Evolutionary conservation across 1,284 basidiomycete species (phyloP).

Genomic region (Ceratobasidium sp.): DNA sequence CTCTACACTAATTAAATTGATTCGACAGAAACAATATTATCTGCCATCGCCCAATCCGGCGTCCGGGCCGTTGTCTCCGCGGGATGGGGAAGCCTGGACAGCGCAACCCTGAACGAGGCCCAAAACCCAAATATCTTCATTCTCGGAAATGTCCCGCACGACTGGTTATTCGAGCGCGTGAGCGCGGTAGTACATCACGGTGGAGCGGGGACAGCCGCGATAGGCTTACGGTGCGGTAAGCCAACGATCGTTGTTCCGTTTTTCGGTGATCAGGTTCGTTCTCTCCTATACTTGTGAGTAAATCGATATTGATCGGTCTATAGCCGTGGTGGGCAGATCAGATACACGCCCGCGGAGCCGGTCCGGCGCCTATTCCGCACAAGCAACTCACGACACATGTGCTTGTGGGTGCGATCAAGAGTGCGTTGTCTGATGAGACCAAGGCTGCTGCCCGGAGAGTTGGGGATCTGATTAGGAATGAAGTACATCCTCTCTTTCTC

Average conservation of each 20-base stretch:
- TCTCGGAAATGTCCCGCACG: conserved; percentile 64
- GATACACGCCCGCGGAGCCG: conserved; percentile 67
- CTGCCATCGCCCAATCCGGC: conserved; percentile 60
- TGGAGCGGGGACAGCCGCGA: conserved; percentile 50
- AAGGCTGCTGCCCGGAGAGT: conserved; percentile 58
- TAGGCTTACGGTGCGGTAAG: conserved; percentile 59
- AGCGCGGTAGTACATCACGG: conserved; percentile 66
- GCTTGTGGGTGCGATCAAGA: conserved; percentile 61
- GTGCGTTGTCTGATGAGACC: conserved; percentile 56
- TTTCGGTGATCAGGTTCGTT: conserved; percentile 68
- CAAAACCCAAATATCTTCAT: conserved; percentile 64
- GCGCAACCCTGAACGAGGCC: conserved; percentile 45
- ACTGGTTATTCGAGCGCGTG: conserved; percentile 72
- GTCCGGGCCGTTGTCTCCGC: conserved; percentile 65
- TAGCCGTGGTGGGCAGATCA: conserved; percentile 58
- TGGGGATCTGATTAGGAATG: conserved; percentile 60
- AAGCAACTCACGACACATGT: conserved; percentile 59
- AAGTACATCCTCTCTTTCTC: conserved; percentile 52
- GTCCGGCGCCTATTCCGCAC: conserved; percentile 64
- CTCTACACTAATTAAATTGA: conserved; percentile 42
- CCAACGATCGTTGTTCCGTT: conserved; percentile 72
- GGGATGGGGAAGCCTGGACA: conserved; percentile 67
- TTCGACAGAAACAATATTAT: conserved; percentile 57
- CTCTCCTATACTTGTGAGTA: not conserved
- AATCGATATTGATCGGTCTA: not conserved